These are phyloP conservation scores for Cystobasidium slooffiae DNA, from an alignment of 1,284 basidiomycete species.

Conservation along the genomic window DNA sequence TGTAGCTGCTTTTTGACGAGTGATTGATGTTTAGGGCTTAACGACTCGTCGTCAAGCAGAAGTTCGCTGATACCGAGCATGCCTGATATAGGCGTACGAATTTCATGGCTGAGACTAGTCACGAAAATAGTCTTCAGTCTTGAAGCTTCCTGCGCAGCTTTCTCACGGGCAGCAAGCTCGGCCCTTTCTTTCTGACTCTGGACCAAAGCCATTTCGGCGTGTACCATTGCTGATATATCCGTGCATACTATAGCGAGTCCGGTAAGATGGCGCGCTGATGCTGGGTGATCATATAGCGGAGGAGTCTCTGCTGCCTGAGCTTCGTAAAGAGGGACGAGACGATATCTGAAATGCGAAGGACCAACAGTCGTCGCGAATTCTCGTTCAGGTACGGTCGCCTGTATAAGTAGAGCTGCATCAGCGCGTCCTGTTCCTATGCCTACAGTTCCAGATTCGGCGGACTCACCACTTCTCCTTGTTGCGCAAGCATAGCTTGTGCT, in stretches of 20 bases:
- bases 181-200: conserved; percentile 55
- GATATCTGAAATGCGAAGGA: conserved; percentile 28
- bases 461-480: not conserved
- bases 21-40: conserved; percentile 31
- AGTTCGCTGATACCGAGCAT: conserved; percentile 52
- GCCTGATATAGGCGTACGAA: conserved; percentile 45
- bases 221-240: conserved; percentile 57
- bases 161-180: conserved; percentile 55
- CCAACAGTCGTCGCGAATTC: conserved; percentile 22
- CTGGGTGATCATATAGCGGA: not conserved
- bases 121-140: conserved; percentile 57
- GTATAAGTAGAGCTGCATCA: not conserved
- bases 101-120: conserved; percentile 47
- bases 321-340: conserved; percentile 28
- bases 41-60: conserved; percentile 46
- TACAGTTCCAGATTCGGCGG: too few relatives aligned
- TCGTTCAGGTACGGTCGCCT: conserved; percentile 21
- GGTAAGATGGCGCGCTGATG: conserved; percentile 37
- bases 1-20: conserved; percentile 49
- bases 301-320: not conserved
- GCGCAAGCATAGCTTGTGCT: conserved; percentile 23
- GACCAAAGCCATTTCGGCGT: conserved; percentile 54
- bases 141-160: conserved; percentile 57
- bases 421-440: too few relatives aligned
- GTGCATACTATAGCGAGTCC: conserved; percentile 57